These are phyloP conservation scores for Avicennia marina DNA, from an alignment of 257 asterid genomes.

Conservation along the genomic window DNA sequence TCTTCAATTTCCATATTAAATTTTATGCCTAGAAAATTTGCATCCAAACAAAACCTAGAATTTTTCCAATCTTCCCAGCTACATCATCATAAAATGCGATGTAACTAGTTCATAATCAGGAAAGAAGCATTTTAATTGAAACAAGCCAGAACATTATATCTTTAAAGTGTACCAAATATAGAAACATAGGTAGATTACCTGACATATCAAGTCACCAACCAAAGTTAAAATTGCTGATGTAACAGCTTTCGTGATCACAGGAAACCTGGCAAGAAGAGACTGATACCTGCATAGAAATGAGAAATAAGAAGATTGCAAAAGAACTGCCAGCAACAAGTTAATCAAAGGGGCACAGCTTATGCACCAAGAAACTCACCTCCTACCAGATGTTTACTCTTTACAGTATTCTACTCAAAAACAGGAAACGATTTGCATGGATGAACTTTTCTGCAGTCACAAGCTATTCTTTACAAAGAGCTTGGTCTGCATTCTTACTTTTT, in stretches of 20 bases:
- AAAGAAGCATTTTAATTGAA: no score
- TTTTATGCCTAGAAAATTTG: no score
- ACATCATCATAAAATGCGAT: no score
- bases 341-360: neutral
- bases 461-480: no score
- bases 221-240: constrained; percentile 75
- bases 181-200: constrained; percentile 44
- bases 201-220: constrained; percentile 83
- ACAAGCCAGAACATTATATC: neutral
- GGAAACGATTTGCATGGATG: neutral
- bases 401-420: neutral
- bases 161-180: constrained; percentile 7
- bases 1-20: no score
- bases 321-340: neutral
- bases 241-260: constrained; percentile 77
- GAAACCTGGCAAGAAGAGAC: constrained; percentile 76
- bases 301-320: neutral
- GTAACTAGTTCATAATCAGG: no score
- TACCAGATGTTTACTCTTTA: neutral
- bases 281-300: constrained; percentile 57
- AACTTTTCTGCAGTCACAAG: no score
- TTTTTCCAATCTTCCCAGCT: no score
- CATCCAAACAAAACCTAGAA: no score
- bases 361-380: neutral
- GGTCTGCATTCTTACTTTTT: no score